Conservation (phyloP, 202 grass and related monocot genomes). For the Panicum hallii region DNA sequence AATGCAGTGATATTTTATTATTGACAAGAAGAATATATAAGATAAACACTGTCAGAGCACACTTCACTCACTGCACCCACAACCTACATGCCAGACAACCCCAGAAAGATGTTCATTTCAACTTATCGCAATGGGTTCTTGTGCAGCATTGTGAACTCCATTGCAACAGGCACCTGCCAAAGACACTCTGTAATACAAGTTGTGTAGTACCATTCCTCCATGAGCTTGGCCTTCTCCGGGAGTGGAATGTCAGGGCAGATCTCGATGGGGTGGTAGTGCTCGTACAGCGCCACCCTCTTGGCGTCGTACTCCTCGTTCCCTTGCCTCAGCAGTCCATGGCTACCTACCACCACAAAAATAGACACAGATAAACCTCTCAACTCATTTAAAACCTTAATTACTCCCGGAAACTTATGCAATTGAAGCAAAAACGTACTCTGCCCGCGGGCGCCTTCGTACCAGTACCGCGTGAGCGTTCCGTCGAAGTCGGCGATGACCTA, state of each 20-base stretch:
- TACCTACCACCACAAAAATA: conserved; percentile 52
- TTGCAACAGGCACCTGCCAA: background rate
- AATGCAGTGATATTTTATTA: background rate
- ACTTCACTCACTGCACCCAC: background rate
- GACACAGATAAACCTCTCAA: background rate
- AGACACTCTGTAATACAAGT: background rate
- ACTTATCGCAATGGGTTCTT: background rate
- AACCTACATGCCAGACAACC: background rate
- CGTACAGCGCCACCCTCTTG: conserved; percentile 81
- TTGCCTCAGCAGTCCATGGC: conserved; percentile 84
- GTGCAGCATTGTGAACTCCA: background rate
- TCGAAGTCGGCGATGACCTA: conserved; percentile 99
- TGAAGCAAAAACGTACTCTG: conserved; percentile 68
- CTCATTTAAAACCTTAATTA: background rate
- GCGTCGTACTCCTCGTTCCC: conserved; percentile 79
- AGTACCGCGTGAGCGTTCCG: conserved; percentile 91
- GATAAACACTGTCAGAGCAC: background rate
- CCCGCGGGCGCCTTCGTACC: conserved; percentile 77
- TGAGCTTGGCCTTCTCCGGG: conserved; percentile 83
- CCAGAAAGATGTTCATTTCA: conserved; percentile 13
- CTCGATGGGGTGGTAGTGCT: conserved; percentile 95
- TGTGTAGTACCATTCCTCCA: conserved; percentile 79
- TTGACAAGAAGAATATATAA: background rate
- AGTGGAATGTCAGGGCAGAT: conserved; percentile 77
- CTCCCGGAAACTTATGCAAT: background rate